Base-by-base conservation (phyloP, 2,329 filamentous ascomycete genomes). In the Chaetomium sp. region DNA sequence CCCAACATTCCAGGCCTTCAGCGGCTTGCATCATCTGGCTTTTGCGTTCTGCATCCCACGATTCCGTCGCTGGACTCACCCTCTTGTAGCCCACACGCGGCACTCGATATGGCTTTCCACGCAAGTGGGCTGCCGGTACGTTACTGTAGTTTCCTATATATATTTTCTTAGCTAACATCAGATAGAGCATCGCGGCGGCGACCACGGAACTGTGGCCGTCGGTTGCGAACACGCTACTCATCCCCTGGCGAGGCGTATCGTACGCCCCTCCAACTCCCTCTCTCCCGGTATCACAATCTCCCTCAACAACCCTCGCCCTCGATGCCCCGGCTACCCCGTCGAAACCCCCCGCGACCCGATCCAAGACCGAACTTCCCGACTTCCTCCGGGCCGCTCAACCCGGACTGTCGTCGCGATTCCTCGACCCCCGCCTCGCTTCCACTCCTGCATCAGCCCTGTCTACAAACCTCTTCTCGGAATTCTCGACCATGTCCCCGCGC, bases 121-220 rank as follows among this genome's bases (percentile, higher is more conserved):
- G 59, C 64, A 57, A 64, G 64, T 61, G 65, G 64, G 59, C 48
- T 66, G 60, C 65, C 65, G 56, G 65, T 66, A 50, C 53, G 65
- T 59, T 27, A 40, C 27, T 36, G 8, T 7, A 38, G 9, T 36
- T 33, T 5, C 37, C 32, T 50, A 10, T 6, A 51, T 4, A 27
- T 2, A 9, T 10, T 10, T 6, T 27, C 2, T 38, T 7, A 12
- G 12, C 46, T 47, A 33, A 46, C 42, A 11, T 32, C 9, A 9
- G 57, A 63, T 53, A 73, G 72, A 72, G 68, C 61, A 69, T 77
- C 64, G 73, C 72, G 59, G 72, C 72, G 49, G 72, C 70, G 57
- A 71, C 72, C 6, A 66, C 74, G 49, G 75, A 76, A 40, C 61
- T 77, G 52, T 74, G 74, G 73, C 75, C 76, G 53, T 76, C 75